Base-by-base conservation (phyloP, 257 asterid genomes). In the Thymus mandschuricus region DNA sequence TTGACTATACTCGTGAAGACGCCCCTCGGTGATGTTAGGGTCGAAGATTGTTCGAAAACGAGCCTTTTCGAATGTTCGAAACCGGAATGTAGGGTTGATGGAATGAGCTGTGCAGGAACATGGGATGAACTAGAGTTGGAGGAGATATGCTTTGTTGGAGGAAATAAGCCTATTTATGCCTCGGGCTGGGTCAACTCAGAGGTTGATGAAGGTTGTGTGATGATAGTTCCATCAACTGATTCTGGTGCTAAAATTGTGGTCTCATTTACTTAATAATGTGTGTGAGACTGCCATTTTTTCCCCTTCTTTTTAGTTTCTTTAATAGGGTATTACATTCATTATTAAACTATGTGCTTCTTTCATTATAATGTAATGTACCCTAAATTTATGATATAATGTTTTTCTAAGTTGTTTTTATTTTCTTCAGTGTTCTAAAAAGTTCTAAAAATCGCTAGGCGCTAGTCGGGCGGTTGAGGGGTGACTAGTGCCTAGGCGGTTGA, bases 171-270 rank as follows among this genome's bases (percentile, higher is more conserved):
- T 41, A 75, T 9, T 12, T 57, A 82, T 72, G 84, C 58, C 28
- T 82, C 96, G 2, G 79, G 86, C 48, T 88, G 96, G 97, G 76
- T 88, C 48, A 82, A 76, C 43, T 78, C 89, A 1, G 70, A 71
- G 12, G 66, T 54, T 61, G 91, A 81, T 76, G 86, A 90, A 77
- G 95, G 81, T 11, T 77, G 72, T 62, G 76, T 86, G 8, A 70
- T 90, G 73, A 72, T 85, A 59, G 31, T 80, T 78, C 87, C 83
- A 69, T 66, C 48, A 66, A 68, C 28, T 44, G 9, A 21, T 72
- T 57, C 54, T 27, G 82, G 76, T 28, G 6, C 61, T 50, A 80
- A 78, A 40, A 57, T 87, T 34, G 69, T 89, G 6, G 78, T 87
- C 51, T 73, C 86, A 0, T 70, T 81, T 50, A 46, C 48, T 13